Conservation (phyloP, 371 early-diverging fungal species). For the Saksenaea vasiformis region DNA sequence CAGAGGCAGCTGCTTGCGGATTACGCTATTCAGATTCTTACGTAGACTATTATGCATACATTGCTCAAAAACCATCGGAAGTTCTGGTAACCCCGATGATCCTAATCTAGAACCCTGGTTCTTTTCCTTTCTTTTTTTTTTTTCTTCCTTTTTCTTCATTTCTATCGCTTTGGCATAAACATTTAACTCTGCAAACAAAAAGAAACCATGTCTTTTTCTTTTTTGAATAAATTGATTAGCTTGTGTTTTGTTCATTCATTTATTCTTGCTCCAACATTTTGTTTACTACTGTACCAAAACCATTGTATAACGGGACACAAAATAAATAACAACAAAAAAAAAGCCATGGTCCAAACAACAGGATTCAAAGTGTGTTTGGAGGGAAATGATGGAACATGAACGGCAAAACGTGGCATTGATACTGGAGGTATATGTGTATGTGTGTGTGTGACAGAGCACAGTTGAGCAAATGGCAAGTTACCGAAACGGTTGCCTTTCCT, state of each 20-base stretch:
- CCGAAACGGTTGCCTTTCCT: not conserved
- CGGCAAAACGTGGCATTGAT: constrained; percentile 1
- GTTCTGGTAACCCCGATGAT: not conserved
- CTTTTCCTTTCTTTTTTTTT: not conserved
- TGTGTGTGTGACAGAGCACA: too few species aligned
- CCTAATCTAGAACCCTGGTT: not conserved
- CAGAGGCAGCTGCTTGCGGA: not conserved
- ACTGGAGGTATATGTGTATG: not conserved
- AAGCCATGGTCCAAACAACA: too few species aligned
- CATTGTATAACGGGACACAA: too few species aligned
- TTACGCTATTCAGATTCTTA: not conserved
- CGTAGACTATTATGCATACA: not conserved
- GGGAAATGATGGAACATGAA: not conserved
- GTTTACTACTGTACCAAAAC: too few species aligned
- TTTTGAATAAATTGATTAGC: too few species aligned
- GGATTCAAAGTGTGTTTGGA: too few species aligned
- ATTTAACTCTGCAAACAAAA: not conserved
- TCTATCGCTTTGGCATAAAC: not conserved
- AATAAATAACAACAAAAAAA: too few species aligned
- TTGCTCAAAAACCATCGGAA: not conserved
- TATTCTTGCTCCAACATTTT: too few species aligned
- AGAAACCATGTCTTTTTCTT: too few species aligned
- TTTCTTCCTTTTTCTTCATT: not conserved
- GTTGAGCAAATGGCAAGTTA: not conserved
- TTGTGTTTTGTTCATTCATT: too few species aligned